Percentiles rank a stretch among this genome's conserved stretches.
Conservation (phyloP, 352 stramenopile species). For the Plasmopara viticola region DNA sequence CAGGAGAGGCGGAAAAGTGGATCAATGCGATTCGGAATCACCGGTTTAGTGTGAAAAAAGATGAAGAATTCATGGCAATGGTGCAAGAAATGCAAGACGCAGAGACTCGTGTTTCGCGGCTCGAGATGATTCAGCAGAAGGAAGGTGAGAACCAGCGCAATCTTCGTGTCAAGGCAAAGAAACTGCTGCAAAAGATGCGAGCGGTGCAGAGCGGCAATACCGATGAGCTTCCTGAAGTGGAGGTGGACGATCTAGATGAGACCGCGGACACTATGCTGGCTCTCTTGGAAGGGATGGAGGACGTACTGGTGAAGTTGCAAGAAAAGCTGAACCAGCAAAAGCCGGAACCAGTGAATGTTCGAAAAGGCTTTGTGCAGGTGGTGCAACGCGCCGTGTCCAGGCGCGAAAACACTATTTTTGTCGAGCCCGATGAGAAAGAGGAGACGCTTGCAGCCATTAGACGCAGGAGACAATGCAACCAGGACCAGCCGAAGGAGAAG, state of each 20-base stretch:
- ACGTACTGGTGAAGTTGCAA: conserved; percentile 51
- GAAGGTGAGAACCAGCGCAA: conserved; percentile 15
- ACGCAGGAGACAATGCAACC: conserved; percentile 25
- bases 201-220: conserved; percentile 26
- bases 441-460: conserved; percentile 23
- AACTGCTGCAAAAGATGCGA: conserved; percentile 29
- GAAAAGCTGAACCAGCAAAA: conserved; percentile 42
- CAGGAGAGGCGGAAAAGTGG: conserved; percentile 49
- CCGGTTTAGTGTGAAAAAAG: conserved; percentile 51
- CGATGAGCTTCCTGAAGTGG: conserved; percentile 16
- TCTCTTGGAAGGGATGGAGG: conserved; percentile 41
- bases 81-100: conserved; percentile 31
- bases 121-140: conserved; percentile 27
- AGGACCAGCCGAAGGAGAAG: conserved; percentile 10
- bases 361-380: conserved; percentile 23
- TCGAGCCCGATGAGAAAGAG: conserved; percentile 22
- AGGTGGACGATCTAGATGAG: conserved; percentile 20
- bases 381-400: conserved; percentile 23
- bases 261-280: conserved; percentile 29
- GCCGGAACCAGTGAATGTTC: conserved; percentile 11
- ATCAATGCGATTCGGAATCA: conserved; percentile 65
- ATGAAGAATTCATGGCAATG: conserved; percentile 35
- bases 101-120: conserved; percentile 25
- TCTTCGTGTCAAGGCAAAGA: conserved; percentile 25
- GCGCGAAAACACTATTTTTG: conserved; percentile 16